These are phyloP conservation scores for Globisporangium abappressorium DNA, from an alignment of 352 stramenopile species.

Conservation along the genomic window DNA sequence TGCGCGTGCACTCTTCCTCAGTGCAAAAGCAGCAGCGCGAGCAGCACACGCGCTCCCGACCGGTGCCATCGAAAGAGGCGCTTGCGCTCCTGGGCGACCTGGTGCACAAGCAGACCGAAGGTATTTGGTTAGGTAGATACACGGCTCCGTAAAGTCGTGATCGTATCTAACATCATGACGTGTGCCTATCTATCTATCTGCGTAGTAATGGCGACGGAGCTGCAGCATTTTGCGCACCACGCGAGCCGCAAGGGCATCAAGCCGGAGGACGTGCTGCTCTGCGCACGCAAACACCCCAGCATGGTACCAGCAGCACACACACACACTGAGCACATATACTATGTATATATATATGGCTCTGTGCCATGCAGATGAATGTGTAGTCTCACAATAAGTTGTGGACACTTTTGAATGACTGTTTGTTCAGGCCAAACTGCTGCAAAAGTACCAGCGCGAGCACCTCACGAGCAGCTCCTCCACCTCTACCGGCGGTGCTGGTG, in stretches of 20 bases:
- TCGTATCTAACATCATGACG: too few relatives aligned
- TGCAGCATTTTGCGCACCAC: conserved; percentile 75
- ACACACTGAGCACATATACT: background rate
- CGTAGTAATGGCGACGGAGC: conserved; percentile 65
- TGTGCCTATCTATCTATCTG: background rate
- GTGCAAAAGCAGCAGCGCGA: conserved; percentile 54
- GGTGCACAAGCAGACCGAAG: conserved; percentile 60
- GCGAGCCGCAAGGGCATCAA: conserved; percentile 76
- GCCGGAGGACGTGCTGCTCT: conserved; percentile 61
- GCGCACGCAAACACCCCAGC: conserved; percentile 55
- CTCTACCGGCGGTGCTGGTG: conserved; percentile 24
- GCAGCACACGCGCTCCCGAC: conserved; percentile 32
- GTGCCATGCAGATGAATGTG: too few relatives aligned
- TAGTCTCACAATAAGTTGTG: background rate
- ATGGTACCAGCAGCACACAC: conserved; percentile 29
- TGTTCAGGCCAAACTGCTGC: conserved; percentile 42
- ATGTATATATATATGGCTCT: background rate
- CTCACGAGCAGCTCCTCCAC: conserved; percentile 12
- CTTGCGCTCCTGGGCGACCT: conserved; percentile 65
- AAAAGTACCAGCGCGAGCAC: conserved; percentile 61
- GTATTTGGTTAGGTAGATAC: conserved; percentile 16
- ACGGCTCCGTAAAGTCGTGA: too few relatives aligned
- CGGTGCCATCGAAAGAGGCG: conserved; percentile 58
- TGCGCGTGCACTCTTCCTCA: conserved; percentile 2
- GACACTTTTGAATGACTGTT: background rate